Evolutionary conservation across 495 filamentous ascomycete species (phyloP), one percentile per base, ranked within the genome.

Genomic region (Penicillium bovifimosum): DNA sequence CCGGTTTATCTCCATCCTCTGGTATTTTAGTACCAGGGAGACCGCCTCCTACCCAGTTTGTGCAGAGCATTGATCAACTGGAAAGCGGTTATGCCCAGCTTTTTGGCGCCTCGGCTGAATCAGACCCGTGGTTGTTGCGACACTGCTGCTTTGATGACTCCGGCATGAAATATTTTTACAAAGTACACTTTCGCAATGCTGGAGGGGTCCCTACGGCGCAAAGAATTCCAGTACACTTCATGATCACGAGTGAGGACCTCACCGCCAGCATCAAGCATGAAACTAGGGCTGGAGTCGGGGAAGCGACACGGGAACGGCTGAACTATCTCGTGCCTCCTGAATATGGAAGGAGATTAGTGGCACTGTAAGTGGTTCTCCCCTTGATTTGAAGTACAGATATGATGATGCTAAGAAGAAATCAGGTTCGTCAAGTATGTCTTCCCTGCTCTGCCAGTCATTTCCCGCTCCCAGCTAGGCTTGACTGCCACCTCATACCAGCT

Each of bases 71-170:
- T 18, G 69, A 72, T 49, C 63, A 65, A 38, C 56, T 72, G 11
- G 58, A 66, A 17, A 53, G 56, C 18, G 63, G 63, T 13, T 61
- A 62, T 38, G 67, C 69, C 5, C 67, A 72, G 31, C 47, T 72
- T 5, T 66, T 68, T 29, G 67, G 69, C 1, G 63, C 63, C 4
- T 72, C 69, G 3, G 62, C 65, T 39, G 69, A 72, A 39, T 72
- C 69, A 13, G 69, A 70, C 39, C 69, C 69, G 1, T 72, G 67
- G 62, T 59, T 72, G 2, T 56, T 72, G 3, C 51, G 69, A 11
- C 69, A 72, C 49, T 72, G 67, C 44, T 63, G 56, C 16, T 72
- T 68, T 32, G 69, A 72, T 33, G 67, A 70, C 31, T 58, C 59
- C 28, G 69, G 69, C 6, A 64, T 70, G 47, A 63, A 63, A 8